These are phyloP conservation scores for Pseudogymnoascus destructans DNA, from an alignment of 2,329 filamentous ascomycete species.

Conservation along the genomic window DNA sequence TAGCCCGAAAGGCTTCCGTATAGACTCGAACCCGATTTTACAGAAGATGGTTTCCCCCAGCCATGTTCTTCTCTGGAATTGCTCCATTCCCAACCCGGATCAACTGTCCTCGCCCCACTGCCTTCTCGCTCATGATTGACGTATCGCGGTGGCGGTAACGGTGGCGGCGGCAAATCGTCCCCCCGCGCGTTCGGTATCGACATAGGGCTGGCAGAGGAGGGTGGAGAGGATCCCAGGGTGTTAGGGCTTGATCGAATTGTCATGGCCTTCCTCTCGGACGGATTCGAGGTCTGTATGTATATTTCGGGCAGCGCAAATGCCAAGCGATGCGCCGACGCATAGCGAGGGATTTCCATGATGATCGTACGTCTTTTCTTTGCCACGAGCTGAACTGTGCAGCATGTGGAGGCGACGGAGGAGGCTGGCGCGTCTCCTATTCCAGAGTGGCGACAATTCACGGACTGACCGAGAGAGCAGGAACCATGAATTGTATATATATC, in stretches of 20 bases:
- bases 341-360: slow-evolving; percentile 33
- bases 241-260: slow-evolving; percentile 21
- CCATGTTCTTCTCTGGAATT: slow-evolving; percentile 38
- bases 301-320: slow-evolving; percentile 28
- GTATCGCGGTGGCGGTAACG: slow-evolving; percentile 48
- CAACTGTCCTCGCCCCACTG: slow-evolving; percentile 22
- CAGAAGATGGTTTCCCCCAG: slow-evolving; percentile 33
- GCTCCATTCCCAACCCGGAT: slow-evolving; percentile 50
- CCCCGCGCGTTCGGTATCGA: slow-evolving; percentile 46
- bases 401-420: slow-evolving; percentile 7
- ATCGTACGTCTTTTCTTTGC: slow-evolving; percentile 16
- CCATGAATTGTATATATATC: slow-evolving; percentile 8
- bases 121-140: slow-evolving; percentile 37
- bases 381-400: slow-evolving; percentile 15
- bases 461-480: slow-evolving; percentile 13
- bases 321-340: slow-evolving; percentile 18
- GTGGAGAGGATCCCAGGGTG: slow-evolving; percentile 26
- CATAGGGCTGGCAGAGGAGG: slow-evolving; percentile 40
- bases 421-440: slow-evolving; percentile 5
- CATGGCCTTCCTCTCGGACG: slow-evolving; percentile 21
- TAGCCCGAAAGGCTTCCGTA: slow-evolving; percentile 31
- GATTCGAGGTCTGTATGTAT: slow-evolving; percentile 30
- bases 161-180: slow-evolving; percentile 37
- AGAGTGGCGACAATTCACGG: slow-evolving; percentile 14
- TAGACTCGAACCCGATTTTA: slow-evolving; percentile 37